phyloP scores from a whole-genome alignment of 2,329 filamentous ascomycete species.

The Anthostomella pinea region DNA sequence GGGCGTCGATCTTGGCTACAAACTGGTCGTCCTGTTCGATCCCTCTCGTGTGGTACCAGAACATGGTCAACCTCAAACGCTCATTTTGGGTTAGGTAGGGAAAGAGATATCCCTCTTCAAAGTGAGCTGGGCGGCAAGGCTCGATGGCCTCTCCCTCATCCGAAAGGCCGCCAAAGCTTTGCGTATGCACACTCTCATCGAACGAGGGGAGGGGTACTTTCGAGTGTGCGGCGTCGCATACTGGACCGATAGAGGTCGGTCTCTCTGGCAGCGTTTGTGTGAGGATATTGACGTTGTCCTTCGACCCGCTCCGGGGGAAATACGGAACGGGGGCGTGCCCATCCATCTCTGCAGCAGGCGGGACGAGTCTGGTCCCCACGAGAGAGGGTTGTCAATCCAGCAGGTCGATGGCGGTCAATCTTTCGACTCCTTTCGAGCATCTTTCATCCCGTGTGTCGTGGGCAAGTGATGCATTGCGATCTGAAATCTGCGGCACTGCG shows the following conservation, averaged over 20 bases:
- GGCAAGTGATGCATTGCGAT: no score
- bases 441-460: no score
- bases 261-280: slow-evolving; percentile 6
- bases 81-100: slow-evolving; percentile 10
- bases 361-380: no score
- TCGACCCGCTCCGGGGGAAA: slow-evolving; percentile 11
- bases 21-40: slow-evolving; percentile 10
- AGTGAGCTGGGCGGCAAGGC: slow-evolving; percentile 5
- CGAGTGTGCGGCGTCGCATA: slow-evolving; percentile 2
- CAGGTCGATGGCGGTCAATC: no score
- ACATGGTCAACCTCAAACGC: slow-evolving; percentile 9
- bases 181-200: slow-evolving; percentile 1
- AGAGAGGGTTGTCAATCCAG: no score
- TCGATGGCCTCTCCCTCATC: slow-evolving; percentile 8
- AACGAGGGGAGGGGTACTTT: slow-evolving; percentile 5
- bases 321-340: no score
- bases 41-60: slow-evolving; percentile 10
- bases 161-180: slow-evolving; percentile 3
- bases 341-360: no score
- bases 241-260: slow-evolving; percentile 5
- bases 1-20: slow-evolving; percentile 7
- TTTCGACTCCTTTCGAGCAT: no score
- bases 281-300: slow-evolving; percentile 6
- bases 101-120: slow-evolving; percentile 8
- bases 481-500: no score